Conservation (phyloP, 768 basidiomycete species). For the Hortiboletus campestris region DNA sequence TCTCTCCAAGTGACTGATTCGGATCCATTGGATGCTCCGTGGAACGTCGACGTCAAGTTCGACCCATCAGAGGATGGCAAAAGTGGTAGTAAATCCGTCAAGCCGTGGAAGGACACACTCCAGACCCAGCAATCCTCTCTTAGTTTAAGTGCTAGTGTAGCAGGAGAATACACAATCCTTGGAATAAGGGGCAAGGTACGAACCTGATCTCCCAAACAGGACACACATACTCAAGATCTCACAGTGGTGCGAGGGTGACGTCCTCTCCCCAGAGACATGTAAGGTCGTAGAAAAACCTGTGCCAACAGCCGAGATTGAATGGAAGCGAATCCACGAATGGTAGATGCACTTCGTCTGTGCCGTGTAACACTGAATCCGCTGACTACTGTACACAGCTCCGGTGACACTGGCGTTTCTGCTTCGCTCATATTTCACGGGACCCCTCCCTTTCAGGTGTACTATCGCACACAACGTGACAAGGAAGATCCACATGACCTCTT, state of each 20-base stretch:
- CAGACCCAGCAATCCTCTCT: constrained; percentile 49
- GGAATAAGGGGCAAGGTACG: constrained; percentile 67
- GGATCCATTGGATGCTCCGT: constrained; percentile 64
- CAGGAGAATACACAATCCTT: constrained; percentile 76
- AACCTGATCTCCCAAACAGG: not conserved
- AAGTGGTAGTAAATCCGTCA: constrained; percentile 40
- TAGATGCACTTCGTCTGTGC: constrained; percentile 27
- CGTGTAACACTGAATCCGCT: constrained; percentile 3
- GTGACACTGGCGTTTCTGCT: constrained; percentile 89
- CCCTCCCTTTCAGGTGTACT: constrained; percentile 85
- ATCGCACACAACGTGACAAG: constrained; percentile 68
- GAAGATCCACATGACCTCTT: constrained; percentile 58
- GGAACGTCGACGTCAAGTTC: constrained; percentile 64
- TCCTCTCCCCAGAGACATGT: constrained; percentile 81
- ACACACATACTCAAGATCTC: constrained; percentile 2
- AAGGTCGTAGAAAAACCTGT: constrained; percentile 70
- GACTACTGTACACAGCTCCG: constrained; percentile 52
- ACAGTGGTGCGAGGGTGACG: constrained; percentile 75
- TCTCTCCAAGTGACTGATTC: constrained; percentile 51
- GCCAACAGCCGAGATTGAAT: constrained; percentile 83
- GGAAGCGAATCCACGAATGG: constrained; percentile 92
- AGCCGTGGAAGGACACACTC: constrained; percentile 64
- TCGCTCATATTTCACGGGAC: constrained; percentile 84
- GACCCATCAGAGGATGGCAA: constrained; percentile 47
- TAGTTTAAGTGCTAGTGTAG: constrained; percentile 49